Conservation (phyloP, 164 flowering plant species). For the Magnolia kwangsiensis region DNA sequence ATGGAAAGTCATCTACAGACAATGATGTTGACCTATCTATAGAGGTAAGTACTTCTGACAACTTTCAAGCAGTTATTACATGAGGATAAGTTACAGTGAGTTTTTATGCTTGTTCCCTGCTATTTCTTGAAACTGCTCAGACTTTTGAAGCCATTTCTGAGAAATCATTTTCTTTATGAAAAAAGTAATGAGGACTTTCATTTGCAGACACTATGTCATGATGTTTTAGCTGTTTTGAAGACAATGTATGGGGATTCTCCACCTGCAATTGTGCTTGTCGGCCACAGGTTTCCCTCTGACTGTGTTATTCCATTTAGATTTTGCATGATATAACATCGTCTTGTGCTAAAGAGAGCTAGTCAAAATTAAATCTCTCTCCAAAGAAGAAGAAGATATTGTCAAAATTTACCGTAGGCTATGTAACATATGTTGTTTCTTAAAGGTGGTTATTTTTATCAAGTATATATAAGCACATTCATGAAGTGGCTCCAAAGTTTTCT, state of each 20-base stretch:
- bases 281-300: constrained; percentile 75
- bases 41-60: constrained; percentile 45
- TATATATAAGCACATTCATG: background rate
- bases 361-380: background rate
- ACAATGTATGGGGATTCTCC: constrained; percentile 85
- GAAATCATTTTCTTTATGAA: background rate
- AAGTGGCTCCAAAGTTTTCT: background rate
- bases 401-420: too few relatives aligned
- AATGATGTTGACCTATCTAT: constrained; percentile 79
- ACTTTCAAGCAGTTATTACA: background rate
- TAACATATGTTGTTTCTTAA: too few relatives aligned
- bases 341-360: background rate
- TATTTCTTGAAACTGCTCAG: background rate
- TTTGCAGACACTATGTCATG: constrained; percentile 83
- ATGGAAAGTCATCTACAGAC: constrained; percentile 80
- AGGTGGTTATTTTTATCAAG: too few relatives aligned
- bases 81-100: background rate
- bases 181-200: constrained; percentile 1
- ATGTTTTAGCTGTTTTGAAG: constrained; percentile 78
- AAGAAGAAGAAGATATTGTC: too few relatives aligned
- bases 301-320: background rate
- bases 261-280: constrained; percentile 93
- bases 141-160: background rate
- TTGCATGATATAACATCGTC: background rate
- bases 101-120: background rate